Percentiles rank a stretch among this genome's conserved stretches.
Evolutionary conservation across 1,284 basidiomycete species (phyloP).

Genomic region (Trichosporon asahii): DNA sequence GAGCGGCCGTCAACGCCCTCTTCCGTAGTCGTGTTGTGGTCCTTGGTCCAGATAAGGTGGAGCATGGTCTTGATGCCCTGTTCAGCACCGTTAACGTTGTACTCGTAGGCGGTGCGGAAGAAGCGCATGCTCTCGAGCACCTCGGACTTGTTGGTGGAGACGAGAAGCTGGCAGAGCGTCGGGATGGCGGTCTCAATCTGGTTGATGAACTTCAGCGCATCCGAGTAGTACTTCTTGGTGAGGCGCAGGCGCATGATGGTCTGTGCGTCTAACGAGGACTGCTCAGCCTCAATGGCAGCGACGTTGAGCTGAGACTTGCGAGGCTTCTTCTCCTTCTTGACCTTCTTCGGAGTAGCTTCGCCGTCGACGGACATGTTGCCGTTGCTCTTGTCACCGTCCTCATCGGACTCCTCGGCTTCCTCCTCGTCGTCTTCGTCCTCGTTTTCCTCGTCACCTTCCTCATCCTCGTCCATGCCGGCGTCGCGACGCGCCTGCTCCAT

Average conservation of each 20-base stretch:
- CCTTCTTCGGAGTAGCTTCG: conserved; percentile 26
- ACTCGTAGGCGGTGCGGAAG: conserved; percentile 80
- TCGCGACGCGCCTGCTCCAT: conserved; percentile 48
- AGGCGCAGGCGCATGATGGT: conserved; percentile 70
- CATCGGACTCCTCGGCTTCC: conserved; percentile 30
- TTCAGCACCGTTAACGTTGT: conserved; percentile 73
- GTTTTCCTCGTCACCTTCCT: conserved; percentile 33
- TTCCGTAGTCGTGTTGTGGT: conserved; percentile 72
- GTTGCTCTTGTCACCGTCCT: conserved; percentile 15
- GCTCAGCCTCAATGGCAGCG: conserved; percentile 61
- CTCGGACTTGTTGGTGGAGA: conserved; percentile 87
- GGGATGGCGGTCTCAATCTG: conserved; percentile 76
- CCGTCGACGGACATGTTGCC: conserved; percentile 2
- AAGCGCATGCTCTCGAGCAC: conserved; percentile 95
- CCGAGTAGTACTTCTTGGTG: conserved; percentile 80
- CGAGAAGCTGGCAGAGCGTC: conserved; percentile 71
- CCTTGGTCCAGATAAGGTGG: conserved; percentile 96
- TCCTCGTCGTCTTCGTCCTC: conserved; percentile 32
- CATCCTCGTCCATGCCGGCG: conserved; percentile 51
- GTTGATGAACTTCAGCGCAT: conserved; percentile 81
- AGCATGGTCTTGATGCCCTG: conserved; percentile 89
- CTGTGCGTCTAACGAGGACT: conserved; percentile 62
- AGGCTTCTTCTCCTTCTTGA: conserved; percentile 56
- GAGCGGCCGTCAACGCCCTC: conserved; percentile 80
- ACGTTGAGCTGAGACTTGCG: conserved; percentile 64